Base-by-base conservation (phyloP, 139 green algal genomes). In the Picochlorum sp. region DNA sequence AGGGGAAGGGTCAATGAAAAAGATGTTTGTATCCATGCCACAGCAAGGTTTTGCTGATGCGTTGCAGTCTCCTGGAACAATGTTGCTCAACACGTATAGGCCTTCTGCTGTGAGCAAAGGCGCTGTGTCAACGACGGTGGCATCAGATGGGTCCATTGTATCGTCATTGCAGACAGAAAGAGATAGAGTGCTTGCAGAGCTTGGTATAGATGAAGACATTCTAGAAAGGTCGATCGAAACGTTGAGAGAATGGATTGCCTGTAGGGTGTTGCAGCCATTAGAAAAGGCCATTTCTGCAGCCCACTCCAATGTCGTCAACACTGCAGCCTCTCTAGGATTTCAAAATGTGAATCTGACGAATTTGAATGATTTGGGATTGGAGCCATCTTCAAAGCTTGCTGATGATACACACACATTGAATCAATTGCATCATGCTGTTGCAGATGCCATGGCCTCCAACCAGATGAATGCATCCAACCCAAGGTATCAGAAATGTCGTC, bases 201-300 rank as follows among this genome's bases (percentile, higher is more conserved):
- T 83, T 49, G 38, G 69, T 3, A 56, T 68, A 4, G 50, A 49
- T 61, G 23, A 68, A 20, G 56, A 60, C 18, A 63, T 60, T 1
- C 50, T 81, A 31, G 65, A 82, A 68, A 54, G 76, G 3, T 81
- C 77, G 67, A 81, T 73, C 3, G 83, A 92, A 69, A 77, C 71
- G 0, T 59, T 90, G 49, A 63, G 85, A 1, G 81, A 86, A 62
- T 92, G 85, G 85, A 52, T 92, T 37, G 71, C 85, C 1, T 28
- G 45, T 0, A 26, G 68, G 3, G 69, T 92, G 60, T 71, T 92
- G 38, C 44, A 81, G 54, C 82, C 85, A 20, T 80, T 92, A 31
- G 62, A 80, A 4, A 38, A 45, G 7, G 72, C 66, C 1, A 66
- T 83, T 5, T 44, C 60, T 11, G 56, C 14, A 2, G 78, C 78